phyloP scores from a whole-genome alignment of 1,139 yeast species.

The Geotrichum bryndzae region DNA sequence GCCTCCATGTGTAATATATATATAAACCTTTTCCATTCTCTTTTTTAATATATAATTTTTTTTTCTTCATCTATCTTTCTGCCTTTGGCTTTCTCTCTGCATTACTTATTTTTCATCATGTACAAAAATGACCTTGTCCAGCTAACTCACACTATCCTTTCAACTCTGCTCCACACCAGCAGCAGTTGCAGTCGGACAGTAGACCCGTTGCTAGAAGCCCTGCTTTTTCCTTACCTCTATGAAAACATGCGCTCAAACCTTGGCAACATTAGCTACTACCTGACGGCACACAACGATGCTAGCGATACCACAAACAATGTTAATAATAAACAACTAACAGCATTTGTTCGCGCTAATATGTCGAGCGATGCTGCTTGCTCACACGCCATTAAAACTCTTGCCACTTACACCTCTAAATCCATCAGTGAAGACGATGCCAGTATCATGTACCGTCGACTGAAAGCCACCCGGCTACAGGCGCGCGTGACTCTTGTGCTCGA shows the following conservation, averaged over 20 bases:
- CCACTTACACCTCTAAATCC: not conserved
- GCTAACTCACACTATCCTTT: not conserved
- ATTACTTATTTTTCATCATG: not conserved
- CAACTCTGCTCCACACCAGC: not conserved
- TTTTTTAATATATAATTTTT: too few species aligned
- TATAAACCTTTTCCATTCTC: not conserved
- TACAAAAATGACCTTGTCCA: not conserved
- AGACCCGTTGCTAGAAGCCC: not conserved
- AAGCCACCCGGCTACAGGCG: slow-evolving; percentile 1
- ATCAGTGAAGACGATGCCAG: not conserved
- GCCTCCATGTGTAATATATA: not conserved
- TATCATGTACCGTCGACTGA: slow-evolving; percentile 5
- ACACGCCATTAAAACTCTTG: not conserved
- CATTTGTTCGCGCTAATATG: slow-evolving; percentile 11
- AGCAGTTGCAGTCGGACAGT: not conserved
- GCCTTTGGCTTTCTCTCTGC: too few species aligned
- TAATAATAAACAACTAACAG: not conserved
- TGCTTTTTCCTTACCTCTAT: not conserved
- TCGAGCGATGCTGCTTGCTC: slow-evolving; percentile 8
- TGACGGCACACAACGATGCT: not conserved
- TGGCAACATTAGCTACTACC: not conserved
- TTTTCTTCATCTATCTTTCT: not conserved
- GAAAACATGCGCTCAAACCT: not conserved
- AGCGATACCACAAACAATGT: not conserved
- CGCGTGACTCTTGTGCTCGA: slow-evolving; percentile 16